These are phyloP conservation scores for Pyronema domesticum DNA, from an alignment of 495 filamentous ascomycete species.

Conservation along the genomic window DNA sequence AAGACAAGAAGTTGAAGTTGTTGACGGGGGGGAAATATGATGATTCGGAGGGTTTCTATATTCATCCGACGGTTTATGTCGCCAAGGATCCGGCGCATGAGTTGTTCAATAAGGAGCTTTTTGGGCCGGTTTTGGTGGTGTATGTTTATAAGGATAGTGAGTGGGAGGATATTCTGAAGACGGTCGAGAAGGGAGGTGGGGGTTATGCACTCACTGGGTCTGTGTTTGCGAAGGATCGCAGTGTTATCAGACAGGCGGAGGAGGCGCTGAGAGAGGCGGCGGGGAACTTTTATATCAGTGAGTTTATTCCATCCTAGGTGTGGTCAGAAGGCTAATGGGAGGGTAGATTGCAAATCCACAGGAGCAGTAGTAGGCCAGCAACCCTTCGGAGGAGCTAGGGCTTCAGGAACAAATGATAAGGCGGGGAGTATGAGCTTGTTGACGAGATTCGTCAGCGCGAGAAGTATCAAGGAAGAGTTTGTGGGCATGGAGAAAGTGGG, in stretches of 20 bases:
- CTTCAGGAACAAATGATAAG: slow-evolving; percentile 85
- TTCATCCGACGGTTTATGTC: slow-evolving; percentile 55
- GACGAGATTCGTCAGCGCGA: slow-evolving; percentile 60
- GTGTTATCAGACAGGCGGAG: slow-evolving; percentile 48
- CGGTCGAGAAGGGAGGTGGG: slow-evolving; percentile 44
- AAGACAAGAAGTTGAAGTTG: slow-evolving; percentile 43
- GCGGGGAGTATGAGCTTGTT: slow-evolving; percentile 62
- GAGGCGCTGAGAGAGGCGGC: slow-evolving; percentile 58
- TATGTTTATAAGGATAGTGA: slow-evolving; percentile 61
- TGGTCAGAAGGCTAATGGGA: neutral
- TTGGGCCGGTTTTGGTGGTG: slow-evolving; percentile 52
- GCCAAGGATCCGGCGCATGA: slow-evolving; percentile 42
- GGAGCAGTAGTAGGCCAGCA: slow-evolving; percentile 87
- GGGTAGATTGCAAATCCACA: slow-evolving; percentile 66
- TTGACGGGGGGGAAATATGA: slow-evolving; percentile 55
- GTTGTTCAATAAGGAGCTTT: slow-evolving; percentile 55
- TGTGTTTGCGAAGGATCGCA: slow-evolving; percentile 57
- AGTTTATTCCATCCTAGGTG: slow-evolving; percentile 4
- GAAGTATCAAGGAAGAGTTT: slow-evolving; percentile 88
- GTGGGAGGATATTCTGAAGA: slow-evolving; percentile 37
- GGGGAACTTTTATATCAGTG: slow-evolving; percentile 77
- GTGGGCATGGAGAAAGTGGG: slow-evolving; percentile 44
- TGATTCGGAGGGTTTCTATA: slow-evolving; percentile 47
- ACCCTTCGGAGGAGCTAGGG: slow-evolving; percentile 71
- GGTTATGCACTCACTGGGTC: slow-evolving; percentile 67